Conservation (phyloP, 192 early-diverging fungal genomes). For the Backusella tarrabulga region DNA sequence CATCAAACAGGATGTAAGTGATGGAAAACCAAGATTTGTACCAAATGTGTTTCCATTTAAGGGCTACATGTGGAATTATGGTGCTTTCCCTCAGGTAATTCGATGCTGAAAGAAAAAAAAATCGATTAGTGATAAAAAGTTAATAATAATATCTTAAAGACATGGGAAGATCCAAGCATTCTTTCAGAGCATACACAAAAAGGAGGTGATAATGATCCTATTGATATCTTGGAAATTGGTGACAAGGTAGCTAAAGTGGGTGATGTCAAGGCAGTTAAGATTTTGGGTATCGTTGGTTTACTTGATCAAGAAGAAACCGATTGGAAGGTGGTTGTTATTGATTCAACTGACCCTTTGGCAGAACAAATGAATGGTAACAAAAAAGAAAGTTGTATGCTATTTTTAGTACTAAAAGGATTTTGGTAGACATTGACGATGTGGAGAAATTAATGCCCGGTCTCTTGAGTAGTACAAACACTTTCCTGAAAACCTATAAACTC, state of each 20-base stretch:
- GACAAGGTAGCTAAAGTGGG: conserved; percentile 88
- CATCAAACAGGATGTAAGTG: conserved; percentile 97
- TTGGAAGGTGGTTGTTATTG: conserved; percentile 99
- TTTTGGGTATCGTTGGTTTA: conserved; percentile 96
- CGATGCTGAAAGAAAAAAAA: not conserved
- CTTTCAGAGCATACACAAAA: conserved; percentile 89
- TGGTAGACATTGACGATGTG: conserved; percentile 92
- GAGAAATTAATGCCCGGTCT: conserved; percentile 94
- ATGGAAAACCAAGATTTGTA: conserved; percentile 97
- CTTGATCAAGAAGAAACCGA: conserved; percentile 99
- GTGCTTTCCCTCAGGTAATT: conserved; percentile 89
- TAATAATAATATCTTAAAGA: conserved; percentile 41
- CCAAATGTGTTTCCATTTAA: conserved; percentile 99
- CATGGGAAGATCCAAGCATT: conserved; percentile 96
- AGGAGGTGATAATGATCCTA: conserved; percentile 95
- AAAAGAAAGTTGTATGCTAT: not conserved
- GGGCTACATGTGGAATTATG: conserved; percentile 99
- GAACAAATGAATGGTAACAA: conserved; percentile 80
- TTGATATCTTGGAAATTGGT: conserved; percentile 98
- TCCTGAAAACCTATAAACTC: conserved; percentile 99
- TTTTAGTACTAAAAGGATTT: not conserved
- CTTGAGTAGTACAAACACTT: conserved; percentile 90
- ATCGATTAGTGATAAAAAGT: not conserved
- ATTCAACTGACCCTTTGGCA: conserved; percentile 94
- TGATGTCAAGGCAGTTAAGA: conserved; percentile 99